These are phyloP conservation scores for Pseudognaphalium luteoalbum DNA, from an alignment of 129 eudicot species.

Conservation along the genomic window DNA sequence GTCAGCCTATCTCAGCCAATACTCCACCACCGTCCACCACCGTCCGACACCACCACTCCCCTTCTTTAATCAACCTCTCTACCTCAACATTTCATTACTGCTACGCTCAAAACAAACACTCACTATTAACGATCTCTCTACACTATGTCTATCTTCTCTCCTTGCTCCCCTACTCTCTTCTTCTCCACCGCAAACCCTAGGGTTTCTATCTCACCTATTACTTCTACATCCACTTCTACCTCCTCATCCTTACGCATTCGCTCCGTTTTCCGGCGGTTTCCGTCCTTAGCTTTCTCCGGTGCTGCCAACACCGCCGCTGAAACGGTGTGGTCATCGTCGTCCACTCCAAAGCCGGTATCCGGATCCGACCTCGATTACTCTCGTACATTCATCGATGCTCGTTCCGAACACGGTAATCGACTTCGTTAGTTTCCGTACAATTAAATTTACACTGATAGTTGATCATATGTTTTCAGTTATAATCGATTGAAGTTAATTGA, in stretches of 20 bases:
- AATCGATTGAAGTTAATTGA: not conserved
- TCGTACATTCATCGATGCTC: constrained; percentile 62
- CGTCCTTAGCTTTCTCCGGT: constrained; percentile 38
- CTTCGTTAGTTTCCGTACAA: not conserved
- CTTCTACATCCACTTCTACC: constrained; percentile 25
- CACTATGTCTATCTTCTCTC: constrained; percentile 44
- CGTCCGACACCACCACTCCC: constrained; percentile 12
- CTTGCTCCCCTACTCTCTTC: constrained; percentile 41
- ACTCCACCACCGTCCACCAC: constrained; percentile 15
- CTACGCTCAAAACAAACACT: constrained; percentile 4
- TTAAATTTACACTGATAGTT: not conserved
- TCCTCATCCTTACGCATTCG: constrained; percentile 31
- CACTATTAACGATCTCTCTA: constrained; percentile 16
- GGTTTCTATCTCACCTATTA: constrained; percentile 34
- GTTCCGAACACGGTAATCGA: constrained; percentile 53
- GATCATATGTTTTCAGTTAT: not conserved
- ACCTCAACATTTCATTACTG: not conserved
- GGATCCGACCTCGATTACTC: constrained; percentile 43
- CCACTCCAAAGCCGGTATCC: constrained; percentile 19
- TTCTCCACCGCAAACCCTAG: constrained; percentile 42
- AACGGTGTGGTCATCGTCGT: constrained; percentile 33
- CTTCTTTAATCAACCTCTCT: constrained; percentile 1
- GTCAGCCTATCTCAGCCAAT: constrained; percentile 23
- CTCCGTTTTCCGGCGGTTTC: constrained; percentile 34
- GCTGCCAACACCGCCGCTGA: constrained; percentile 48